A percentile compares a stretch with the other conserved stretches of the same genome.
These are phyloP conservation scores for Mucor racemosus DNA, from an alignment of 371 early-diverging fungal genomes.

Conservation along the genomic window DNA sequence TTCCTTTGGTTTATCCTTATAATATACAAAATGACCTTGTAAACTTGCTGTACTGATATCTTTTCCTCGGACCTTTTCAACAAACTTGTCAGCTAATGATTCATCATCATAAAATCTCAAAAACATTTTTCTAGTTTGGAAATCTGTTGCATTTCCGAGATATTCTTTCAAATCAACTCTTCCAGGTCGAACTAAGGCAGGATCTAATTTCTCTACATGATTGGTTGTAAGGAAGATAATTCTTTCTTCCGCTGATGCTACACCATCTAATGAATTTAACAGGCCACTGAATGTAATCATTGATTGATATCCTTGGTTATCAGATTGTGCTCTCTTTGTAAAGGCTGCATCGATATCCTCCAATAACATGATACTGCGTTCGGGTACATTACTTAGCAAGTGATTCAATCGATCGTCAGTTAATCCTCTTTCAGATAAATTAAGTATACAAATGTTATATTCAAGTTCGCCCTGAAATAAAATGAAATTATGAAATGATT, in stretches of 20 bases:
- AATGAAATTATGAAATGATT: background rate
- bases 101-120: conserved; percentile 81
- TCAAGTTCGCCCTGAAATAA: conserved; percentile 78
- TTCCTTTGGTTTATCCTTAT: conserved; percentile 75
- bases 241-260: conserved; percentile 97
- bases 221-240: conserved; percentile 99
- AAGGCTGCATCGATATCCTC: conserved; percentile 99
- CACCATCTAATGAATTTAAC: conserved; percentile 99
- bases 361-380: conserved; percentile 94
- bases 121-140: conserved; percentile 87
- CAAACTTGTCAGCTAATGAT: conserved; percentile 75
- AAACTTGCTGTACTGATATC: conserved; percentile 83
- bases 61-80: conserved; percentile 53
- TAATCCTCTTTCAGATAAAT: conserved; percentile 90
- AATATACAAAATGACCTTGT: conserved; percentile 95
- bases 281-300: conserved; percentile 99
- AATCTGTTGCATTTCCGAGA: conserved; percentile 83
- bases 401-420: conserved; percentile 97
- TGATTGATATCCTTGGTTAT: conserved; percentile 80
- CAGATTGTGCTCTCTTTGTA: conserved; percentile 63
- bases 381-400: conserved; percentile 92
- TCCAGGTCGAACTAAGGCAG: conserved; percentile 98
- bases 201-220: conserved; percentile 94
- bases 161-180: conserved; percentile 95
- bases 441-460: conserved; percentile 97